These are phyloP conservation scores for Russula dissimulans DNA, from an alignment of 768 basidiomycete genomes.

Conservation along the genomic window DNA sequence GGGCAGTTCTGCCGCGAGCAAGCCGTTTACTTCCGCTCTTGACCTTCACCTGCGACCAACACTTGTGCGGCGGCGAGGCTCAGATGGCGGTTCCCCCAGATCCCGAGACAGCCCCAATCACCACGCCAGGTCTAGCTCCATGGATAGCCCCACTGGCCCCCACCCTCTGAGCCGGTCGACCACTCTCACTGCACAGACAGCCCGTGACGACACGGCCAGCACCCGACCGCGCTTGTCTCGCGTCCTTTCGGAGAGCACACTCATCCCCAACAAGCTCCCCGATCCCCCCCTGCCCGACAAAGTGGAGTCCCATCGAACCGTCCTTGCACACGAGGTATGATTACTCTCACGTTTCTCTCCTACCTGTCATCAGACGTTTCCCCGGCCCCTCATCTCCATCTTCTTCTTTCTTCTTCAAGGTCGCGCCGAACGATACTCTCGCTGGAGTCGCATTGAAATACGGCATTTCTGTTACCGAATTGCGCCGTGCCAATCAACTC, in stretches of 20 bases:
- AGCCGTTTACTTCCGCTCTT: slow-evolving; percentile 18
- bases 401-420: slow-evolving; percentile 25
- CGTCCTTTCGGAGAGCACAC: slow-evolving; percentile 6
- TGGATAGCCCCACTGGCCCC: slow-evolving; percentile 18
- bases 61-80: slow-evolving; percentile 23
- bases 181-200: slow-evolving; percentile 5
- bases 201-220: slow-evolving; percentile 8
- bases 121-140: slow-evolving; percentile 22
- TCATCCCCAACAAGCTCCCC: background rate
- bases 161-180: slow-evolving; percentile 16
- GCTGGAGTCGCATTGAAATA: slow-evolving; percentile 86
- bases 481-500: slow-evolving; percentile 83
- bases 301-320: slow-evolving; percentile 27
- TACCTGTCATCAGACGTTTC: background rate
- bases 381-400: no score
- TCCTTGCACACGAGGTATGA: slow-evolving; percentile 51
- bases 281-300: background rate
- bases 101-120: slow-evolving; percentile 9
- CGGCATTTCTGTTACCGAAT: slow-evolving; percentile 71
- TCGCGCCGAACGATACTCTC: slow-evolving; percentile 67
- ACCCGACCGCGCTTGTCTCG: slow-evolving; percentile 16
- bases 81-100: slow-evolving; percentile 20
- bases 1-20: background rate
- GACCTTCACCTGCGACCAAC: slow-evolving; percentile 2
- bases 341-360: background rate